Evolutionary conservation across 164 flowering plant species (phyloP).

Genomic region (Vitis labrusca): DNA sequence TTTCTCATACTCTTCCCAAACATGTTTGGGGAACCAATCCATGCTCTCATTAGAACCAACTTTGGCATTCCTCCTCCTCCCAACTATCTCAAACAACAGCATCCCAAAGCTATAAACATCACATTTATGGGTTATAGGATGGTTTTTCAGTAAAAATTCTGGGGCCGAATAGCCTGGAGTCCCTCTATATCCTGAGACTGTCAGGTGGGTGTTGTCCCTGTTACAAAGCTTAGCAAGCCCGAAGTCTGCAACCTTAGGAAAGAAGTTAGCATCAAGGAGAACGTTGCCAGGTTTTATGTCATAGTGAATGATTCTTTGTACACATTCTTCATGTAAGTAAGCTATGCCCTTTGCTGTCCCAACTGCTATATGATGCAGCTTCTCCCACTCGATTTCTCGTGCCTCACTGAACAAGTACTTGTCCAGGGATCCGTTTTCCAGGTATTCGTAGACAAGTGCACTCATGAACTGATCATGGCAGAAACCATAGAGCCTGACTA

Average conservation of each 20-base stretch:
- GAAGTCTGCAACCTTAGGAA: slow-evolving; percentile 31
- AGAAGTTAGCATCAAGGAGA: too few species aligned
- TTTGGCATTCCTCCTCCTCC: slow-evolving; percentile 16
- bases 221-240: slow-evolving; percentile 28
- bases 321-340: slow-evolving; percentile 37
- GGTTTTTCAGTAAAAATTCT: slow-evolving; percentile 7
- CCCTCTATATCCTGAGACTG: too few species aligned
- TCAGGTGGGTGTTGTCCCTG: too few species aligned
- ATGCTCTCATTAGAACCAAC: neutral
- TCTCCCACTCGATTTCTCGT: slow-evolving; percentile 3
- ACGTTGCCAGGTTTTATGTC: neutral
- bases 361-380: neutral
- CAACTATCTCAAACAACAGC: slow-evolving; percentile 26
- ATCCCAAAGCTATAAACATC: slow-evolving; percentile 38
- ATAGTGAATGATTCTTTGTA: slow-evolving; percentile 29
- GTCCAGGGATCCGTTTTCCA: slow-evolving; percentile 35
- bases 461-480: too few species aligned
- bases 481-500: too few species aligned
- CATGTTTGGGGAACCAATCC: slow-evolving; percentile 27
- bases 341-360: slow-evolving; percentile 32
- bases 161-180: slow-evolving; percentile 7
- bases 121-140: slow-evolving; percentile 13
- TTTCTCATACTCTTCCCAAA: slow-evolving; percentile 22
- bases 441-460: slow-evolving; percentile 31
- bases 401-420: slow-evolving; percentile 18